Percentiles rank a stretch among this genome's conserved stretches.
phyloP scores from a whole-genome alignment of 179 eudicot genomes.

The Nepenthes alata region DNA sequence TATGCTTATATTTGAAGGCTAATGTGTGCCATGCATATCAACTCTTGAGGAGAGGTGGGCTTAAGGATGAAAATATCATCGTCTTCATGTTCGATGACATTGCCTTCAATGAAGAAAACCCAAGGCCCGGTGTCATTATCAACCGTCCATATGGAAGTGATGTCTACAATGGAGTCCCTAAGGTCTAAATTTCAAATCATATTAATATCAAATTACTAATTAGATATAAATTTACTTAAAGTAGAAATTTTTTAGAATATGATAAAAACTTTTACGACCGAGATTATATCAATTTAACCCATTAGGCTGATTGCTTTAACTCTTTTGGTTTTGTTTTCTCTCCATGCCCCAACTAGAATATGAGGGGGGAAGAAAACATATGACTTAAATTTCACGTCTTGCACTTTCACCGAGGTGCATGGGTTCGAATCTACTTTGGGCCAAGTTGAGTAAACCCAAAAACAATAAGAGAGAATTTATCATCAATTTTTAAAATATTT shows the following conservation, averaged over 20 bases:
- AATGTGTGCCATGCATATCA: slow-evolving; percentile 66
- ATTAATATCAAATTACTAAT: too few relatives aligned
- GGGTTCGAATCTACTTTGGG: too few relatives aligned
- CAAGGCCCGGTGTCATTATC: slow-evolving; percentile 46
- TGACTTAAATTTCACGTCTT: too few relatives aligned
- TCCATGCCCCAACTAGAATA: not conserved
- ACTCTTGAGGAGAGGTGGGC: slow-evolving; percentile 41
- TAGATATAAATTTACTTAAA: not conserved
- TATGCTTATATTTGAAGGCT: slow-evolving; percentile 16
- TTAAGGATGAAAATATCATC: slow-evolving; percentile 53
- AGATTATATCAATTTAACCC: too few relatives aligned
- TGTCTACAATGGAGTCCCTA: slow-evolving; percentile 55
- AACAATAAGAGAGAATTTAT: too few relatives aligned
- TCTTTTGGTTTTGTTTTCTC: not conserved
- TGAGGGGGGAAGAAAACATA: too few relatives aligned
- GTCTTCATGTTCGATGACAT: slow-evolving; percentile 68
- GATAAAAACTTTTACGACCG: not conserved
- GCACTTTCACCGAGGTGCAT: too few relatives aligned
- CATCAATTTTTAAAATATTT: too few relatives aligned
- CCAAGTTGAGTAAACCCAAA: too few relatives aligned
- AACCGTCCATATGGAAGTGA: slow-evolving; percentile 46
- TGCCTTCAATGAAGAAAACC: slow-evolving; percentile 37
- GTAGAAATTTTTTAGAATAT: not conserved
- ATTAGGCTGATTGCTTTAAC: not conserved
- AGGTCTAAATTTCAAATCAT: slow-evolving; percentile 17